phyloP scores from a whole-genome alignment of 2,329 filamentous ascomycete species.

The Verruconis gallopava region DNA sequence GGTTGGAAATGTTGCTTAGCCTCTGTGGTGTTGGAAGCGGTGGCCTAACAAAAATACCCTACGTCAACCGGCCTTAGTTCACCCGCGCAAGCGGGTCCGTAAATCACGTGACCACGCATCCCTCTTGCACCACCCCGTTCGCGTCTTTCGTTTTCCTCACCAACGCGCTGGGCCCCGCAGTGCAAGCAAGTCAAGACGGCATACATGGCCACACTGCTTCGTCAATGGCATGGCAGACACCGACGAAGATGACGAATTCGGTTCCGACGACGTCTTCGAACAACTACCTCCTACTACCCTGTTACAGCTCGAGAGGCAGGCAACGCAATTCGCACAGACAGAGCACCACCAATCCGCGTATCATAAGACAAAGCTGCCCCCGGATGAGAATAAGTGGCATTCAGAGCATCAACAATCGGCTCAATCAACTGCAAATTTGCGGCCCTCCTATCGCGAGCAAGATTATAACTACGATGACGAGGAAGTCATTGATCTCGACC shows the following conservation, averaged over 20 bases:
- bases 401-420: background rate
- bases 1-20: too few species aligned
- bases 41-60: too few species aligned
- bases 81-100: background rate
- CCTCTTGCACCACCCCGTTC: background rate
- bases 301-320: constrained; percentile 31
- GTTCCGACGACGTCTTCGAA: constrained; percentile 32
- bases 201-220: background rate
- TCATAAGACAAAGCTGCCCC: background rate
- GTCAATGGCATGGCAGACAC: constrained; percentile 19
- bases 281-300: constrained; percentile 32
- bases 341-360: background rate
- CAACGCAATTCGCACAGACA: constrained; percentile 25
- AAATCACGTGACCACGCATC: background rate
- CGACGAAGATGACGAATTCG: constrained; percentile 32
- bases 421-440: background rate
- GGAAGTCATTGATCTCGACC: constrained; percentile 11
- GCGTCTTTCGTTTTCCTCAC: too few species aligned
- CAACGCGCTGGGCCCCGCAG: background rate
- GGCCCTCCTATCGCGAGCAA: background rate
- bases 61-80: background rate
- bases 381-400: background rate
- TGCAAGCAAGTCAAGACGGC: too few species aligned
- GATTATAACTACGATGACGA: constrained; percentile 11
- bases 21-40: too few species aligned